A percentile compares a stretch with the other conserved stretches of the same genome.
phyloP scores from a whole-genome alignment of 345 rosid genomes.

The Sapria himalayana region DNA sequence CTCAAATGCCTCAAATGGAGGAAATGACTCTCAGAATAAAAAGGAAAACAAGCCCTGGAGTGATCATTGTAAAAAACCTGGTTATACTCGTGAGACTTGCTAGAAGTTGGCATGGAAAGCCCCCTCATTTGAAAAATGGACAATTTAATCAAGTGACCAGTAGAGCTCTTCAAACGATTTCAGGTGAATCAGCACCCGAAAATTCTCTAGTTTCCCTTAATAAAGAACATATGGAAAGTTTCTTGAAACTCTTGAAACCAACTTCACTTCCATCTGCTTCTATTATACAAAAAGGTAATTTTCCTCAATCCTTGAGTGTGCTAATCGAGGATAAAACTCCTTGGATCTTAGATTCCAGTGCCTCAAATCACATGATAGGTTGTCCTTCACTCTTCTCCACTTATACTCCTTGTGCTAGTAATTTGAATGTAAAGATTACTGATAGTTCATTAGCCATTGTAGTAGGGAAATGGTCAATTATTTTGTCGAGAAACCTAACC shows the following conservation, averaged over 20 bases:
- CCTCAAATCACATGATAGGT: background rate
- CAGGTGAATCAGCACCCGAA: background rate
- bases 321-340: no score
- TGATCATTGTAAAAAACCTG: background rate
- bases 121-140: background rate
- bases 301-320: background rate
- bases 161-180: background rate
- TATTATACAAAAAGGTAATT: background rate
- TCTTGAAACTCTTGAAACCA: background rate
- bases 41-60: background rate
- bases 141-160: background rate
- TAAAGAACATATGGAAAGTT: background rate
- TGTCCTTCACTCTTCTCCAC: background rate
- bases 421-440: background rate
- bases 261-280: background rate
- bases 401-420: background rate
- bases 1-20: background rate
- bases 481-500: background rate
- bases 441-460: background rate
- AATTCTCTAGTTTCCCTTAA: background rate
- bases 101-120: background rate
- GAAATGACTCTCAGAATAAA: background rate
- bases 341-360: slow-evolving; percentile 1
- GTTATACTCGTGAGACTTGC: background rate
- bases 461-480: background rate